Conservation (phyloP, 345 rosid species). For the Erodium maritimum region DNA sequence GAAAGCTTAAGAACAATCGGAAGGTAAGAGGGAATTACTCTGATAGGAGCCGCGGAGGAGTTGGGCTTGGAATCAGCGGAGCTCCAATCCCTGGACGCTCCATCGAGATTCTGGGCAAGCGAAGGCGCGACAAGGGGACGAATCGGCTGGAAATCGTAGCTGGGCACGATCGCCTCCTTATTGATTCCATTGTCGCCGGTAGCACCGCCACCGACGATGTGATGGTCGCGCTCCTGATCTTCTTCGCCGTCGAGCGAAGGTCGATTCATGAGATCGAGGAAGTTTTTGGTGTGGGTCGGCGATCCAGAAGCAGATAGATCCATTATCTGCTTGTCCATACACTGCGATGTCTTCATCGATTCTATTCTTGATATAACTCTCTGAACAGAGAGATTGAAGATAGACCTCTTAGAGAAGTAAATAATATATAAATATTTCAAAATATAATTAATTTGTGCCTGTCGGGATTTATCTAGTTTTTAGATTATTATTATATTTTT, state of each 20-base stretch:
- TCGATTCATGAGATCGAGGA: slow-evolving; percentile 47
- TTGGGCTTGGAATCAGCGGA: slow-evolving; percentile 31
- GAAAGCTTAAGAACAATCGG: neutral
- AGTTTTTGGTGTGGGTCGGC: slow-evolving; percentile 21
- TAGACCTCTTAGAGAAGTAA: neutral
- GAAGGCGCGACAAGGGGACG: slow-evolving; percentile 42
- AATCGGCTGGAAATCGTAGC: slow-evolving; percentile 84
- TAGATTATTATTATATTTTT: too few relatives aligned
- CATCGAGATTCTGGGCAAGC: slow-evolving; percentile 20
- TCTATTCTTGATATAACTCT: neutral
- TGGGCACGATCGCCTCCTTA: slow-evolving; percentile 67
- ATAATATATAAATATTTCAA: too few relatives aligned
- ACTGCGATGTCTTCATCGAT: slow-evolving; percentile 51
- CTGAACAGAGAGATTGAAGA: neutral
- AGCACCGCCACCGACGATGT: slow-evolving; percentile 10
- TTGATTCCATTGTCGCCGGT: slow-evolving; percentile 21
- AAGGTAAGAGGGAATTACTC: slow-evolving; percentile 21
- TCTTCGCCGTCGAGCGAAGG: slow-evolving; percentile 30
- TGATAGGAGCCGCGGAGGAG: slow-evolving; percentile 20
- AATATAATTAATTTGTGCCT: too few relatives aligned
- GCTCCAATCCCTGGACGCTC: slow-evolving; percentile 43
- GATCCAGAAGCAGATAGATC: slow-evolving; percentile 39
- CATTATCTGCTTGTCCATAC: slow-evolving; percentile 77
- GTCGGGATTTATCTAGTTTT: too few relatives aligned
- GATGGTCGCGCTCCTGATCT: slow-evolving; percentile 7